A percentile compares a stretch with the other conserved stretches of the same genome.
Evolutionary conservation across 345 rosid species (phyloP).

Genomic region (Aquilaria malaccensis): DNA sequence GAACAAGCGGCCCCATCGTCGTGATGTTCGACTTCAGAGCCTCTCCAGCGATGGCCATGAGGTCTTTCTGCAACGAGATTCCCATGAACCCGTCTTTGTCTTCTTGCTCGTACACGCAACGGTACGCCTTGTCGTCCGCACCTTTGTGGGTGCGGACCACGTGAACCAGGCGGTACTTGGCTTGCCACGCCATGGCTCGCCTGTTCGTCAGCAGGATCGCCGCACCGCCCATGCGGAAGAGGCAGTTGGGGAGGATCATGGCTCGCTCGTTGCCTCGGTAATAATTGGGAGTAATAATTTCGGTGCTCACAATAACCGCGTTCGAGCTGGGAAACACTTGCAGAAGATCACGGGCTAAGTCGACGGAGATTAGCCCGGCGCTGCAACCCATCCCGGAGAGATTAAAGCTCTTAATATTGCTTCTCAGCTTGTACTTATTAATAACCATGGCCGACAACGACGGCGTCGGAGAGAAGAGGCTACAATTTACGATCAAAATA

Average conservation of each 20-base stretch:
- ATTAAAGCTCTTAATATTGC: slow-evolving; percentile 39
- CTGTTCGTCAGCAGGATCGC: slow-evolving; percentile 35
- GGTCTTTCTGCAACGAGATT: slow-evolving; percentile 30
- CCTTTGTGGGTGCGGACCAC: slow-evolving; percentile 44
- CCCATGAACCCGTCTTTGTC: slow-evolving; percentile 29
- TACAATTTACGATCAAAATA: slow-evolving; percentile 42
- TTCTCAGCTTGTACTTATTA: slow-evolving; percentile 40
- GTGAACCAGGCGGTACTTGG: slow-evolving; percentile 37
- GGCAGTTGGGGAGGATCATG: slow-evolving; percentile 43
- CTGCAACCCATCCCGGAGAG: slow-evolving; percentile 55
- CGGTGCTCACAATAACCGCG: slow-evolving; percentile 41
- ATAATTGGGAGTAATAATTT: slow-evolving; percentile 43
- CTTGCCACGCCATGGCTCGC: slow-evolving; percentile 18
- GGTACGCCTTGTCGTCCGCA: slow-evolving; percentile 35
- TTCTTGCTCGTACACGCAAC: slow-evolving; percentile 35
- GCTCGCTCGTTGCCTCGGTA: slow-evolving; percentile 37
- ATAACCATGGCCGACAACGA: slow-evolving; percentile 46
- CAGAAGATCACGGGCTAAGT: slow-evolving; percentile 40
- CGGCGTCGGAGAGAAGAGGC: slow-evolving; percentile 45
- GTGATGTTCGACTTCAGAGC: slow-evolving; percentile 43
- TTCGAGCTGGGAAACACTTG: slow-evolving; percentile 29
- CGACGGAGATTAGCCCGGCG: slow-evolving; percentile 38
- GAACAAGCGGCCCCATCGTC: slow-evolving; percentile 34
- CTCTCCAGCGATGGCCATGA: slow-evolving; percentile 41
- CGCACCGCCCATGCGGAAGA: slow-evolving; percentile 39